phyloP scores from a whole-genome alignment of 495 filamentous ascomycete genomes.

The Amorphotheca resinae region DNA sequence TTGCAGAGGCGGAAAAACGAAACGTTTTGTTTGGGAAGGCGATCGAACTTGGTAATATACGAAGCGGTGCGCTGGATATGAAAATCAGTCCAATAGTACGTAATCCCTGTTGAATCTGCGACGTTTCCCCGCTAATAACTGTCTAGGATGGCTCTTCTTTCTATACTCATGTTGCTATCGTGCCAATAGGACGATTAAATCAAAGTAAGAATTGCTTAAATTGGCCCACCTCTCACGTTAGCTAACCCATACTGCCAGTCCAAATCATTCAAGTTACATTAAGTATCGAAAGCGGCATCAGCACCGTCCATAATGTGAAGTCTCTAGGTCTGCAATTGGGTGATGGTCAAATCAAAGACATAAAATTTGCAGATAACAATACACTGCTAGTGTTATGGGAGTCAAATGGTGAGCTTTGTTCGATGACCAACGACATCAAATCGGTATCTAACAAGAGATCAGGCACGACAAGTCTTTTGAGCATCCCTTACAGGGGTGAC shows the following conservation, averaged over 20 bases:
- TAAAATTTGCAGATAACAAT: constrained; percentile 35
- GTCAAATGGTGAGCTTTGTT: constrained; percentile 21
- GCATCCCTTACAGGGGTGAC: constrained; percentile 12
- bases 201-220: not conserved
- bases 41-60: constrained; percentile 25
- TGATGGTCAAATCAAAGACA: constrained; percentile 30
- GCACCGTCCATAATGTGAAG: constrained; percentile 19
- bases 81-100: constrained; percentile 19
- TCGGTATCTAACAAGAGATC: constrained; percentile 7
- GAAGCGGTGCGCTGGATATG: constrained; percentile 21
- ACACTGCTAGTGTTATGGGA: constrained; percentile 33
- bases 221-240: not conserved
- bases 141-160: constrained; percentile 22
- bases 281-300: constrained; percentile 31
- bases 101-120: not conserved
- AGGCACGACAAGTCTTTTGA: constrained; percentile 15
- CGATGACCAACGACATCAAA: not conserved
- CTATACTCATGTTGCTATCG: constrained; percentile 27
- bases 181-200: constrained; percentile 11
- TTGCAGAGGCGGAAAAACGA: constrained; percentile 41
- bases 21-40: constrained; percentile 39
- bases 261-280: constrained; percentile 31
- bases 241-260: no score
- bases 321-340: constrained; percentile 28
- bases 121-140: not conserved